These are phyloP conservation scores for Cyclospora cayetanensis DNA, from an alignment of 169 alveolate genomes.

Conservation along the genomic window DNA sequence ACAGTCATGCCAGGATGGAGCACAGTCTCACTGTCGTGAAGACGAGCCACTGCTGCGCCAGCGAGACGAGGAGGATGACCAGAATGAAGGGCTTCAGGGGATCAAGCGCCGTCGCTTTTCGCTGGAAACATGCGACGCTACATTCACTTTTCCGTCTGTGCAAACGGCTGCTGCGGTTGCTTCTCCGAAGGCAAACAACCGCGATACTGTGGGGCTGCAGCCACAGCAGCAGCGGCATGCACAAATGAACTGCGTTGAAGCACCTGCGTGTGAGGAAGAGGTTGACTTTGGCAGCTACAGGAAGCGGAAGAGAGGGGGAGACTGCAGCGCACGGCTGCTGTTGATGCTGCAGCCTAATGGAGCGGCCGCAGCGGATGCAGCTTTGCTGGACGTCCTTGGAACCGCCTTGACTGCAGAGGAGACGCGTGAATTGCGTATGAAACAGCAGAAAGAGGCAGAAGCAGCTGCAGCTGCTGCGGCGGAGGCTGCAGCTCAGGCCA, in stretches of 20 bases:
- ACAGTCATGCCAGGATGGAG: not conserved
- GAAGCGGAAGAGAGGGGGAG: slow-evolving; percentile 58
- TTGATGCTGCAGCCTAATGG: slow-evolving; percentile 48
- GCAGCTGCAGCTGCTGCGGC: slow-evolving; percentile 61
- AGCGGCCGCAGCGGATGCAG: slow-evolving; percentile 54
- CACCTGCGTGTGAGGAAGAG: not conserved
- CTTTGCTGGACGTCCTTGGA: slow-evolving; percentile 41
- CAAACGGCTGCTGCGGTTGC: not conserved
- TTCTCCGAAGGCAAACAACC: not conserved
- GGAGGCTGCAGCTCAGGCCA: slow-evolving; percentile 19
- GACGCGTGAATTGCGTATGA: slow-evolving; percentile 50
- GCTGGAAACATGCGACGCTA: not conserved
- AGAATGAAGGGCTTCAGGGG: not conserved
- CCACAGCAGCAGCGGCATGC: slow-evolving; percentile 7
- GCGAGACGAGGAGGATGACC: not conserved
- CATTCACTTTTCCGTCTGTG: slow-evolving; percentile 12
- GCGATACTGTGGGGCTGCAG: not conserved
- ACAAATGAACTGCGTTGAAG: not conserved
- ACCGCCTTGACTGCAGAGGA: slow-evolving; percentile 57
- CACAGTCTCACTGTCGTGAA: too few species aligned
- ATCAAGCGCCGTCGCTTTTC: slow-evolving; percentile 53
- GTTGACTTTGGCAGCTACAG: slow-evolving; percentile 49
- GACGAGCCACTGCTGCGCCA: too few species aligned
- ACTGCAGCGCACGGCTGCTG: slow-evolving; percentile 54
- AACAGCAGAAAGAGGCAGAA: slow-evolving; percentile 50